Evolutionary conservation across 768 basidiomycete species (phyloP).

Genomic region (Collybia mongolica): DNA sequence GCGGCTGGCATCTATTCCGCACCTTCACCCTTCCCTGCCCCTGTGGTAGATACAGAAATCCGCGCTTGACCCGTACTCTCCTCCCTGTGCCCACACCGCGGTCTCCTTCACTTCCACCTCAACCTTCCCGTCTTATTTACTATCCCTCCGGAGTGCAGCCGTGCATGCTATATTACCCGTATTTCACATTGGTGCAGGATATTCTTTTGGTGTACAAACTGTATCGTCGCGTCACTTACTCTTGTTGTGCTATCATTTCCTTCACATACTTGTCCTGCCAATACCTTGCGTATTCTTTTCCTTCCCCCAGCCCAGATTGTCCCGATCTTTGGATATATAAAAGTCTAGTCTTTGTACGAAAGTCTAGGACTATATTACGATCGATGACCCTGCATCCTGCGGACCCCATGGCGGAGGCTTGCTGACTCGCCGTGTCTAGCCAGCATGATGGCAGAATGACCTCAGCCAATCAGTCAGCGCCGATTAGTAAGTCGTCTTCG

Average conservation of each 20-base stretch:
- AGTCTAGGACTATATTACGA: too few species aligned
- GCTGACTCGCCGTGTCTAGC: too few species aligned
- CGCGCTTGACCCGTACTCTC: constrained; percentile 7
- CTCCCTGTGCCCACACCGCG: not conserved
- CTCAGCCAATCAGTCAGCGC: too few species aligned
- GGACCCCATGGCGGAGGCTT: too few species aligned
- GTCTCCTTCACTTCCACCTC: not conserved
- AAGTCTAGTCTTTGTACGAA: too few species aligned
- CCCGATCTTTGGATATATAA: not conserved
- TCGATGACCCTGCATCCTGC: too few species aligned
- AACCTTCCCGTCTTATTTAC: not conserved
- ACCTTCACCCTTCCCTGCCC: constrained; percentile 31
- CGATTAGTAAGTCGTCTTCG: too few species aligned
- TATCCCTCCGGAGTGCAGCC: not conserved
- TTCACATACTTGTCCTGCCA: not conserved
- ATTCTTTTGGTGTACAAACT: not conserved
- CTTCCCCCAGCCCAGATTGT: too few species aligned
- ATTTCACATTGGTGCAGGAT: constrained; percentile 5
- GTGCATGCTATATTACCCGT: constrained; percentile 2
- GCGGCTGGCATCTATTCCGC: constrained; percentile 29
- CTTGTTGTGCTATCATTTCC: too few species aligned
- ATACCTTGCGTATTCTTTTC: too few species aligned
- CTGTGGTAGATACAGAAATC: constrained; percentile 27
- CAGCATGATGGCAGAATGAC: too few species aligned
- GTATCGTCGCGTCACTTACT: too few species aligned